These are phyloP conservation scores for Avena sativa DNA, from an alignment of 176 grass and related monocot genomes.

Conservation along the genomic window DNA sequence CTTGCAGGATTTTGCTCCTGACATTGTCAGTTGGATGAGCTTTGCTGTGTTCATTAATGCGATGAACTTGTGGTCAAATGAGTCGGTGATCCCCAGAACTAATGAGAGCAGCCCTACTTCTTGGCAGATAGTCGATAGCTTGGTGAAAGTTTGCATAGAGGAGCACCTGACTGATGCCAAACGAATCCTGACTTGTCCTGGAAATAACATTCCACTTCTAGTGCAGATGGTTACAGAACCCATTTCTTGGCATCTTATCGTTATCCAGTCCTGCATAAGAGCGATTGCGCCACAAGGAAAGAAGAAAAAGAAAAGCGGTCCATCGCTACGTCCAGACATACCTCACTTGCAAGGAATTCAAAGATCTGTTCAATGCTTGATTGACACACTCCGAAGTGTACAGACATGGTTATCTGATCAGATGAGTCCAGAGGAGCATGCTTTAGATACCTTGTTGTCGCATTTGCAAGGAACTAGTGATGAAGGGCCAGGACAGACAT, in stretches of 20 bases:
- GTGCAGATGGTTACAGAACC: conserved; percentile 79
- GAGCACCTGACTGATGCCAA: conserved; percentile 55
- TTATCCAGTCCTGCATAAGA: conserved; percentile 79
- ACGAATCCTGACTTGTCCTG: conserved; percentile 56
- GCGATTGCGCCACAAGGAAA: conserved; percentile 69
- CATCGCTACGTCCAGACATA: conserved; percentile 53
- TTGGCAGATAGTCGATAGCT: conserved; percentile 76
- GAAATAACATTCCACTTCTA: conserved; percentile 69
- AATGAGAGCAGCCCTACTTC: conserved; percentile 53
- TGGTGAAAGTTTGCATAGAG: conserved; percentile 68
- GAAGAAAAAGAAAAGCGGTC: conserved; percentile 87
- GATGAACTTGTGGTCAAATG: conserved; percentile 68
- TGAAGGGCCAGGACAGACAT: conserved; percentile 58
- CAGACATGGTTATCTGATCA: conserved; percentile 73
- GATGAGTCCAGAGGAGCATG: conserved; percentile 61
- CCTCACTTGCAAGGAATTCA: conserved; percentile 65
- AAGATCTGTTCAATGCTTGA: conserved; percentile 67
- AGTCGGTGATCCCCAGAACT: conserved; percentile 43
- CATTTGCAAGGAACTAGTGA: conserved; percentile 55
- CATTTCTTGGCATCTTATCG: conserved; percentile 84
- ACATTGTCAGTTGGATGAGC: conserved; percentile 87
- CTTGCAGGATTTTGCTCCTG: conserved; percentile 75
- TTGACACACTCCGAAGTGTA: conserved; percentile 48
- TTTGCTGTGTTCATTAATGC: conserved; percentile 95
- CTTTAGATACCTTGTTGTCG: conserved; percentile 64